Evolutionary conservation across 306 rosid species (phyloP), one percentile per base, ranked within the genome.

Genomic region (Quercus bicolor): DNA sequence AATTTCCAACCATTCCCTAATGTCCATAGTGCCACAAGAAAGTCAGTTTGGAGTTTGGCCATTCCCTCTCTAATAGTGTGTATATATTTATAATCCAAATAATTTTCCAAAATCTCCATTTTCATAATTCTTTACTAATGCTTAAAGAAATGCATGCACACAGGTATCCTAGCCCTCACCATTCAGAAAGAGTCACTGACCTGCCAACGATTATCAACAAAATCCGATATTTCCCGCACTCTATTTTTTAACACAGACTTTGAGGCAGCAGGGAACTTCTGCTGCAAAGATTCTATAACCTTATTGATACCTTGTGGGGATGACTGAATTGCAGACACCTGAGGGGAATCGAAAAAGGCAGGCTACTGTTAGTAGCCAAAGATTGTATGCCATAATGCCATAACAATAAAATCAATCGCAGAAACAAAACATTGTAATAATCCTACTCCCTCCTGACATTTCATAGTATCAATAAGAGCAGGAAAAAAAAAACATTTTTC

Each of bases 131-230:
- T 76, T 60, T n/a, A 23, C 75, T 68, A 52, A 55, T 68, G 83
- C 75, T 37, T 52, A 75, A 73, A 18, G 74, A 48, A 82, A 71
- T 21, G 54, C 65, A 61, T 59, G 75, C 68, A 79, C 40, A 33
- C 20, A 5, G 72, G 37, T 68, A 73, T 69, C 56, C 55, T 28
- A 79, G 34, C 69, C 79, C 59, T 33, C 54, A 24, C 19, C 18
- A 10, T 72, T 48, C 56, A 28, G 56, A 33, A 51, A 52, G 29
- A 75, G 34, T 73, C 55, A 86, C 94, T 80, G 72, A 95, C 98
- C 98, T 91, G 96, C 90, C 89, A 86, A 13, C 85, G 89, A 72
- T 92, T 95, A 74, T 95, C 98, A 70, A 85, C 90, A 76, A 85
- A 93, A 48, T 90, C 89, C 2, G 98, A 91, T 68, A 93, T 73